A percentile compares a stretch with the other conserved stretches of the same genome.
Evolutionary conservation across 2,329 filamentous ascomycete species (phyloP).

Genomic region (Zymoseptoria crescenta): DNA sequence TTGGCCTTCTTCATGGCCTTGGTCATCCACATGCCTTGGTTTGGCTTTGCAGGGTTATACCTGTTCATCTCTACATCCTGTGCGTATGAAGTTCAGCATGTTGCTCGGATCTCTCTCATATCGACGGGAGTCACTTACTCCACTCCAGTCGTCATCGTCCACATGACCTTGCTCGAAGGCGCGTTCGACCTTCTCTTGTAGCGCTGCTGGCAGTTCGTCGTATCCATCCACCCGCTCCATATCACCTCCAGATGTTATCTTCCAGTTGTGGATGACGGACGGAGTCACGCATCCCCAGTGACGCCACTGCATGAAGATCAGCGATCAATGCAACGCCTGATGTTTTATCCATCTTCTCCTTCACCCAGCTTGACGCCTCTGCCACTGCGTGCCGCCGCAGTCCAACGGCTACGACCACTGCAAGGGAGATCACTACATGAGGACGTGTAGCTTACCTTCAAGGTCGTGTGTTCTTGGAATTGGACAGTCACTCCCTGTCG

Average conservation of each 20-base stretch:
- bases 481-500: conserved; percentile 69
- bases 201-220: conserved; percentile 62
- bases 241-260: conserved; percentile 50
- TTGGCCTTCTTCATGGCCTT: conserved; percentile 26
- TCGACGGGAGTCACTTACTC: conserved; percentile 50
- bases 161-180: conserved; percentile 73
- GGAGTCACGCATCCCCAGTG: conserved; percentile 95
- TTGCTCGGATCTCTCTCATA: too few species aligned
- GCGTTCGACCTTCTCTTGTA: conserved; percentile 64
- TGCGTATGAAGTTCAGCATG: conserved; percentile 5
- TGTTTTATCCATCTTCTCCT: too few species aligned
- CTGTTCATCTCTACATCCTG: conserved; percentile 73
- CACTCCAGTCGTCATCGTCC: conserved; percentile 78
- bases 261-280: conserved; percentile 58
- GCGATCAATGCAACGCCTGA: too few species aligned
- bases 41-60: conserved; percentile 43
- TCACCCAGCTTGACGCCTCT: too few species aligned
- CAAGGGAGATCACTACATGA: too few species aligned
- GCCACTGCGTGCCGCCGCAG: too few species aligned
- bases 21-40: conserved; percentile 27
- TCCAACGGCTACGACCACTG: too few species aligned
- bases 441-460: conserved; percentile 32
- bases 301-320: conserved; percentile 48
- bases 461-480: conserved; percentile 53
- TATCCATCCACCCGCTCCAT: conserved; percentile 69